Conservation (phyloP, 257 asterid species). For the Scutellaria galericulata region DNA sequence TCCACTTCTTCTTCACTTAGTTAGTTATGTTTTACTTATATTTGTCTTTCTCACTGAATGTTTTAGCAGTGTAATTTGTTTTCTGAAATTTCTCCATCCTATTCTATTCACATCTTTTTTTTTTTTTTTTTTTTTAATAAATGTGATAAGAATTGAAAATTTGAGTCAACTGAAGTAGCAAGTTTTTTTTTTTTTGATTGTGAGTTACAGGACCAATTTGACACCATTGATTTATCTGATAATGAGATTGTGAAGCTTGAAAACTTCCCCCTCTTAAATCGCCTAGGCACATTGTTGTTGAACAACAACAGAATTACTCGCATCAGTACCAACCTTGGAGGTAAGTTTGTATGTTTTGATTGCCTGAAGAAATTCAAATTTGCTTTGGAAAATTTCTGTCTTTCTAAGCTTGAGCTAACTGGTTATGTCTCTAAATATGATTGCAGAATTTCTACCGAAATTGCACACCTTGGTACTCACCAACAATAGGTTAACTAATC, state of each 20-base stretch:
- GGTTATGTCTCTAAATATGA: slow-evolving; percentile 13
- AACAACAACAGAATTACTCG: slow-evolving; percentile 97
- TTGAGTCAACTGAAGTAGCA: not conserved
- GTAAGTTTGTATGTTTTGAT: slow-evolving; percentile 40
- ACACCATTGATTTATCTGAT: slow-evolving; percentile 94
- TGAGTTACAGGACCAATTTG: slow-evolving; percentile 83
- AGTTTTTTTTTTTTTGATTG: not conserved
- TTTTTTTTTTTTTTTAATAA: too few species aligned
- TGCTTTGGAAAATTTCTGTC: not conserved
- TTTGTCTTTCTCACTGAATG: not conserved
- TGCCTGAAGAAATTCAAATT: not conserved
- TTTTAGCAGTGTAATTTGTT: not conserved
- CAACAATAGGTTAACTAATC: slow-evolving; percentile 88
- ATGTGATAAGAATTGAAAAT: not conserved
- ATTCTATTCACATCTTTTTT: not conserved
- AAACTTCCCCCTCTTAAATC: slow-evolving; percentile 74
- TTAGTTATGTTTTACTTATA: not conserved
- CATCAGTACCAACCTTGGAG: slow-evolving; percentile 91
- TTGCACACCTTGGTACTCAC: slow-evolving; percentile 93
- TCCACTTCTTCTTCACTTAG: not conserved
- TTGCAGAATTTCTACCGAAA: slow-evolving; percentile 92
- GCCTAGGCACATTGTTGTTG: slow-evolving; percentile 88
- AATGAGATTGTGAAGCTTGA: slow-evolving; percentile 99
- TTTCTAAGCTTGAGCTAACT: slow-evolving; percentile 11
- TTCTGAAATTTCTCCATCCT: not conserved